phyloP scores from a whole-genome alignment of 139 green algal genomes.

The Chara braunii region DNA sequence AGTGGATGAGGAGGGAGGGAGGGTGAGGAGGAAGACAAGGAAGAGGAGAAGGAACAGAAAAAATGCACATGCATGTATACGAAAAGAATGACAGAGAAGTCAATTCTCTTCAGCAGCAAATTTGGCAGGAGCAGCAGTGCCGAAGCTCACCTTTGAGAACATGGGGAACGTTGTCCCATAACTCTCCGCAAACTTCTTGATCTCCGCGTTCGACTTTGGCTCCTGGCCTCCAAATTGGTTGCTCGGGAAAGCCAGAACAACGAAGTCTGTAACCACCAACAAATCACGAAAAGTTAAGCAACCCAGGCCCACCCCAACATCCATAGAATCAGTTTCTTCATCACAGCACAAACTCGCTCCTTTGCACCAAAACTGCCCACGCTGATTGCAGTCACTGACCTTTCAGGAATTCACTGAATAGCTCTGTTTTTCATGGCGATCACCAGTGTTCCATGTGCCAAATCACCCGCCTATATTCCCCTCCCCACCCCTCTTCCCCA shows the following conservation, averaged over 20 bases:
- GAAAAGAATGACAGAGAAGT: constrained; percentile 24
- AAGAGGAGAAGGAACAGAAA: not conserved
- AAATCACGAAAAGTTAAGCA: not conserved
- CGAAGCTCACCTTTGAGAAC: constrained; percentile 31
- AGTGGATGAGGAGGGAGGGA: not conserved
- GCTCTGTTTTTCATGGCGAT: no score
- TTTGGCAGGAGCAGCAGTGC: no score
- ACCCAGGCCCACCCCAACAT: not conserved
- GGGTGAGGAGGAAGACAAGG: not conserved
- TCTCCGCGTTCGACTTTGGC: constrained; percentile 42
- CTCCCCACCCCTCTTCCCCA: no score
- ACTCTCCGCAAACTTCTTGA: constrained; percentile 44
- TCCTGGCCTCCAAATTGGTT: constrained; percentile 56
- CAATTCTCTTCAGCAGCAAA: constrained; percentile 34
- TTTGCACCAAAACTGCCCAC: no score
- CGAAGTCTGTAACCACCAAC: constrained; percentile 29
- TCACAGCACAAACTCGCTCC: not conserved
- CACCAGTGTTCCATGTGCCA: no score
- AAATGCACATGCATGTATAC: no score
- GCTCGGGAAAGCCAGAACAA: constrained; percentile 44
- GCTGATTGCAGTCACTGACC: no score
- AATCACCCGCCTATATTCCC: no score
- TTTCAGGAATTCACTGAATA: no score
- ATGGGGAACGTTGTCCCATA: constrained; percentile 34
- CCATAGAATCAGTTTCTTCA: not conserved